phyloP scores from a whole-genome alignment of 257 asterid species.

The Solanum etuberosum region DNA sequence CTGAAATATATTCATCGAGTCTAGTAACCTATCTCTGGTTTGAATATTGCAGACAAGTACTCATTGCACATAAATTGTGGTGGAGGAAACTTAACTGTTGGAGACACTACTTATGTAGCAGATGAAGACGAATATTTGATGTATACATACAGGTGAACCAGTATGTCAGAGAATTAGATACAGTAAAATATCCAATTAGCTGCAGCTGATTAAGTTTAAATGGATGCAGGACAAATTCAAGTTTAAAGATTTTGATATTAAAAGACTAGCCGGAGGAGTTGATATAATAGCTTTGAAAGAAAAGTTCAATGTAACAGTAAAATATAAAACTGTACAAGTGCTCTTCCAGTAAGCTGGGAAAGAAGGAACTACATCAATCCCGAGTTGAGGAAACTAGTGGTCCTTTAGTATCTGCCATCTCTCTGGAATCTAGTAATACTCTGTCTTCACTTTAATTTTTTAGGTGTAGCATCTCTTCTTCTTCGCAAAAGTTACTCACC shows the following conservation, averaged over 20 bases:
- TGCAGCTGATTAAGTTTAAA: neutral
- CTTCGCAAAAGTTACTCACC: neutral
- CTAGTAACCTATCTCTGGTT: neutral
- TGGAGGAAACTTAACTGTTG: conserved; percentile 11
- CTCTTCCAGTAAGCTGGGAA: conserved; percentile 39
- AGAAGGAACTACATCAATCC: conserved; percentile 42
- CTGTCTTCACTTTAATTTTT: neutral
- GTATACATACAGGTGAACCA: conserved; percentile 48
- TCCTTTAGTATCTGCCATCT: conserved; percentile 52
- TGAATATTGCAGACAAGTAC: conserved; percentile 23
- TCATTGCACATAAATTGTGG: conserved; percentile 49
- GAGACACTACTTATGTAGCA: conserved; percentile 22
- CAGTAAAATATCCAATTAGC: neutral
- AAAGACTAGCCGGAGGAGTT: conserved; percentile 30
- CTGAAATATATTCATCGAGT: neutral
- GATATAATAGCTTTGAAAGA: conserved; percentile 9
- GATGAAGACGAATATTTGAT: conserved; percentile 51
- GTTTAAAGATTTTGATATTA: conserved; percentile 34
- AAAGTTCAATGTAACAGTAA: conserved; percentile 18
- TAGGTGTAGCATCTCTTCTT: neutral
- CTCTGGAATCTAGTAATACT: conserved; percentile 36
- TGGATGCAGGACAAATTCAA: conserved; percentile 25
- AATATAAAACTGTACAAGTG: conserved; percentile 26
- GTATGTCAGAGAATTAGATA: neutral
- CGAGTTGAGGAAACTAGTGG: conserved; percentile 40